These are phyloP conservation scores for Globisporangium ultimum DNA, from an alignment of 352 stramenopile species.

Conservation along the genomic window DNA sequence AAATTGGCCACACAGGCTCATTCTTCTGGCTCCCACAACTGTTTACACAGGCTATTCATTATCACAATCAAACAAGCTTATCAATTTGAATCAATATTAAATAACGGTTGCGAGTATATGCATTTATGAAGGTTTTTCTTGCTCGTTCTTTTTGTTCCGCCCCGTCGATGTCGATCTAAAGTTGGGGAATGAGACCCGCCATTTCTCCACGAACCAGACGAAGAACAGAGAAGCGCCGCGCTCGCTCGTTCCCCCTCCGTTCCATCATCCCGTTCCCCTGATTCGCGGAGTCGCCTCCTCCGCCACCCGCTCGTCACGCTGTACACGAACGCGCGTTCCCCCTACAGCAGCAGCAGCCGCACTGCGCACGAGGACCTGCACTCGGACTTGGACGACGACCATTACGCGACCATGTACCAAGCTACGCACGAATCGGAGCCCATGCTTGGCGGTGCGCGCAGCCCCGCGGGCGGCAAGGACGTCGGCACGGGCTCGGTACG, in stretches of 20 bases:
- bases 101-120: no score
- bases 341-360: not conserved
- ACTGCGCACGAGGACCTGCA: conserved; percentile 9
- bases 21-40: not conserved
- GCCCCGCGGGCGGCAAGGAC: conserved; percentile 23
- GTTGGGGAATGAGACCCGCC: no score
- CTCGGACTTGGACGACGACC: conserved; percentile 15
- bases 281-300: not conserved
- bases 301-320: not conserved
- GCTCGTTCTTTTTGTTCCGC: no score
- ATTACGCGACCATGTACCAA: conserved; percentile 56
- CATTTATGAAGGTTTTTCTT: no score
- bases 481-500: conserved; percentile 45
- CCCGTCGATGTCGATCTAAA: no score
- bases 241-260: no score
- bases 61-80: not conserved
- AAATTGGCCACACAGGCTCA: not conserved
- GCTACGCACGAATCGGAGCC: conserved; percentile 66
- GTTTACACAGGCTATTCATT: not conserved
- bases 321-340: not conserved
- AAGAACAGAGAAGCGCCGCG: no score
- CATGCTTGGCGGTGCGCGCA: conserved; percentile 51
- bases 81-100: not conserved
- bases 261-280: no score
- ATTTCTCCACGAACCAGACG: no score